phyloP scores from a whole-genome alignment of 2,329 filamentous ascomycete species.

The Fusarium nygamai region DNA sequence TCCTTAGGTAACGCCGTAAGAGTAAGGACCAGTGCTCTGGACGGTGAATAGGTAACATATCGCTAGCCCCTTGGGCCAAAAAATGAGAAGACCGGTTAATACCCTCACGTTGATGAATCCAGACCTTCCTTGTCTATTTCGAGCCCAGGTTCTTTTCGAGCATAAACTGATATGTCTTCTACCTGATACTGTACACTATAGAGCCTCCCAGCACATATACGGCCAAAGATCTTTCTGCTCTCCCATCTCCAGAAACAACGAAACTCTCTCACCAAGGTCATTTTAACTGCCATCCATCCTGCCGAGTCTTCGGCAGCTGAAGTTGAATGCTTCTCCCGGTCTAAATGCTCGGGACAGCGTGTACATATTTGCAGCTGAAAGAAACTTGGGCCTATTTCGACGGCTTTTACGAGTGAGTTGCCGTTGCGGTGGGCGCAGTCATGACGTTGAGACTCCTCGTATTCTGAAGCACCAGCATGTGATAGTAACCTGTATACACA shows the following conservation, averaged over 20 bases:
- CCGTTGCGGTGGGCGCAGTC: conserved; percentile 70
- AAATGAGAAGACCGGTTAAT: background rate
- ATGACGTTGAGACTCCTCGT: background rate
- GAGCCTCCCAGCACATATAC: background rate
- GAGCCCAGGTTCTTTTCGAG: too few relatives aligned
- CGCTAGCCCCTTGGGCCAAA: background rate
- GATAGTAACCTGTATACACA: background rate
- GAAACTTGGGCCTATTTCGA: background rate
- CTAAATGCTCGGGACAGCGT: fast-evolving
- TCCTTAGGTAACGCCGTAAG: background rate
- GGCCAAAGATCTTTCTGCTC: background rate
- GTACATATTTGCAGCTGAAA: too few relatives aligned
- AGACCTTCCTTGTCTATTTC: too few relatives aligned
- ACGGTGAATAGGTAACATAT: background rate
- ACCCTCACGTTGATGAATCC: too few relatives aligned
- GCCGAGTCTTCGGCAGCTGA: background rate
- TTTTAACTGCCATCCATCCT: background rate
- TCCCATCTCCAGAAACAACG: background rate
- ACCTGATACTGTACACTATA: too few relatives aligned
- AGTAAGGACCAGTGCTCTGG: too few relatives aligned
- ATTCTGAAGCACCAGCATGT: background rate
- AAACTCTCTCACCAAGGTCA: background rate
- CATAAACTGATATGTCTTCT: too few relatives aligned
- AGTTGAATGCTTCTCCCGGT: background rate
- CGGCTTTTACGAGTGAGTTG: conserved; percentile 66